Evolutionary conservation across 192 early-diverging fungal genomes (phyloP), one percentile per base, ranked within the genome.

Genomic region (Chytriomyces sp.): DNA sequence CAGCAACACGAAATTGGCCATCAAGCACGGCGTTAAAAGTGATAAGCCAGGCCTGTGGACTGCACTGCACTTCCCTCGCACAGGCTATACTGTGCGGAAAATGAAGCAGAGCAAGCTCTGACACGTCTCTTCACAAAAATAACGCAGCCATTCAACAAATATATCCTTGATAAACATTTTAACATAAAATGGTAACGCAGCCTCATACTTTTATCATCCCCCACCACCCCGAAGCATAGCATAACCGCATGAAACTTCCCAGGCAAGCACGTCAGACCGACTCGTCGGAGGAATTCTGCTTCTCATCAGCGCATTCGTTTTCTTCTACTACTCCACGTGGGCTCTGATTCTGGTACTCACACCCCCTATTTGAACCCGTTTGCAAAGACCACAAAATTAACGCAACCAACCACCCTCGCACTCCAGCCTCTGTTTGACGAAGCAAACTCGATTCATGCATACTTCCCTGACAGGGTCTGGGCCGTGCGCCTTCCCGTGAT

Each of bases 291-390:
- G 89, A 11, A 82, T 84, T 59, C 82, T 95, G 20, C 84, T 95
- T 50, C 83, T 86, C 7, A 75, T 93, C 64, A 91, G 92, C 50
- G 81, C 89, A 26, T 82, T 89, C 53, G 90, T 95, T 57, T 96
- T 96, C 81, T 72, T 88, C 61, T 97, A 97, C 81, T 97, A 96
- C 84, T 91, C 94, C 20, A 84, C 91, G 62, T 97, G 96, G 96
- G 92, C 93, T 1, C 86, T 97, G 45, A 83, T 96, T 24, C 90
- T 97, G 89, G 93, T 94, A 84, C 75, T 77, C 47, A 23, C 0
- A 50, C 64, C 26, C 45, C 35, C 59, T 60, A 7, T 76, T 16
- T 49, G 24, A 49, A 20, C 18, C 65, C 16, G 18, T 5, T 60
- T 60, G 49, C n/a, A 79, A 13, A 64, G 13, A 20, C 9, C 18